Evolutionary conservation across 768 basidiomycete genomes (phyloP).

Genomic region (Hygrocybe punicea): DNA sequence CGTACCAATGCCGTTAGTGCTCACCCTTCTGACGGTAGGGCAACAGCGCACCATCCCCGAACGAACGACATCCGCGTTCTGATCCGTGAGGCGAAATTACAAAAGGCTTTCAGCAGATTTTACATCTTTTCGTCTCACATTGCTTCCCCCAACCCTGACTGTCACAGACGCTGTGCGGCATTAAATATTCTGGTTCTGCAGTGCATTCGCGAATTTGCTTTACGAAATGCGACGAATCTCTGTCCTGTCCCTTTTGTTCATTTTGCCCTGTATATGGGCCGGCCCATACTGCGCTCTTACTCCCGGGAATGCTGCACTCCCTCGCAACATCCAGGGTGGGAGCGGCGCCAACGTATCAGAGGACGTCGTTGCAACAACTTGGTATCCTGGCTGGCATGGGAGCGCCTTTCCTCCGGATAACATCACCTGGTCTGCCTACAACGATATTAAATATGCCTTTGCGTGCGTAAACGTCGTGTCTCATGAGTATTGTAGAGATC

Average conservation of each 20-base stretch:
- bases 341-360: not conserved
- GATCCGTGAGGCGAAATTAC: not conserved
- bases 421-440: constrained; percentile 67
- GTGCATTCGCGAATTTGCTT: not conserved
- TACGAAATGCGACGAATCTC: not conserved
- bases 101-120: not conserved
- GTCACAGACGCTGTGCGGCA: not conserved
- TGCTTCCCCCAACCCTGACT: not conserved
- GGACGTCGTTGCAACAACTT: constrained; percentile 40
- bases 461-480: constrained; percentile 50
- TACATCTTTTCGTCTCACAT: not conserved
- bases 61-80: not conserved
- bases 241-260: not conserved
- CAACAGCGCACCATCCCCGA: not conserved
- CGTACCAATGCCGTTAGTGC: not conserved
- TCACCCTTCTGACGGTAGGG: not conserved
- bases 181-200: not conserved
- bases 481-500: no score
- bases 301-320: not conserved
- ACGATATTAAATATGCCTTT: constrained; percentile 65
- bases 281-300: not conserved
- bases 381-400: constrained; percentile 70
- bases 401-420: constrained; percentile 47
- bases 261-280: not conserved
- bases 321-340: not conserved